Conservation (phyloP, 305 asterid genomes). For the Rubia tinctorum region DNA sequence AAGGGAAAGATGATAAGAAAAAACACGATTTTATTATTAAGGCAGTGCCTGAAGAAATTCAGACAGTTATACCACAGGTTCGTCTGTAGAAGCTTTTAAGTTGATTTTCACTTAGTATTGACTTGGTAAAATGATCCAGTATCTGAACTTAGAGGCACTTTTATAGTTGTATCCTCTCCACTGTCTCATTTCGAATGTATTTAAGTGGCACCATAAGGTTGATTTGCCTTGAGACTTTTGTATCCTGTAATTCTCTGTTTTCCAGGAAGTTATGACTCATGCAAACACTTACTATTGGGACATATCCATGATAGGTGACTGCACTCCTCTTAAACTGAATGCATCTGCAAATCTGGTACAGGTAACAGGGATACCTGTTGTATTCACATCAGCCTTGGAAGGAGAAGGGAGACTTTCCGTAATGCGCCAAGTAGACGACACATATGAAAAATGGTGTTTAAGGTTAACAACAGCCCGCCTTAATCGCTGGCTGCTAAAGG, state of each 20-base stretch:
- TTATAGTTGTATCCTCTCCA: background rate
- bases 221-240: background rate
- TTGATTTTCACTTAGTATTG: background rate
- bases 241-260: background rate
- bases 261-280: background rate
- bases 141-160: conserved; percentile 5
- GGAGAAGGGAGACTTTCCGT: conserved; percentile 68
- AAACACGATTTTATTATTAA: conserved; percentile 50
- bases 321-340: background rate
- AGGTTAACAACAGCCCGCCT: conserved; percentile 88
- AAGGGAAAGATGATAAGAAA: conserved; percentile 50
- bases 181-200: background rate
- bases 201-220: background rate
- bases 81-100: background rate
- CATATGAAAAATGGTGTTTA: conserved; percentile 85
- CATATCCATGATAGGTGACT: background rate
- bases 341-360: conserved; percentile 32
- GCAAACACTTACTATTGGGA: background rate
- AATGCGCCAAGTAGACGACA: conserved; percentile 70
- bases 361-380: conserved; percentile 89
- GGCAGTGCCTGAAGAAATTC: conserved; percentile 87
- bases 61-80: conserved; percentile 86
- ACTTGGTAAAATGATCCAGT: background rate
- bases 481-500: conserved; percentile 93
- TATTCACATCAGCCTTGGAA: conserved; percentile 90